Evolutionary conservation across 495 filamentous ascomycete genomes (phyloP), one percentile per base, ranked within the genome.

Genomic region (Aspergillus ostianus): DNA sequence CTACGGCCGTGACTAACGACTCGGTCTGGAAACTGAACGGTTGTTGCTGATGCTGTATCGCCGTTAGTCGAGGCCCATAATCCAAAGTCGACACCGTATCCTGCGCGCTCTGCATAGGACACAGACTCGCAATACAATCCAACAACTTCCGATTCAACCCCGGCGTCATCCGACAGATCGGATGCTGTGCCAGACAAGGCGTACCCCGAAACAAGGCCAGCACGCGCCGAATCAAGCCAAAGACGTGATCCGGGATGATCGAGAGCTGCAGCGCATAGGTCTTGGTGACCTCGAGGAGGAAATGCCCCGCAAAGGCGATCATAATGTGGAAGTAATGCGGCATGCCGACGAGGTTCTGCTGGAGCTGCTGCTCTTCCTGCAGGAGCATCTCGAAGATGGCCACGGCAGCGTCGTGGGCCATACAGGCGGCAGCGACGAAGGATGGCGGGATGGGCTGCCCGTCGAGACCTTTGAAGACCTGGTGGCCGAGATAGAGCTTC

Each of bases 311-410:
- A 53, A 77, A 79, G 0, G 77, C 74, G 52, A 79, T 76, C 77
- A 79, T 81, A 48, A 73, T 73, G 56, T 79, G 73, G 55, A 78
- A 73, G 53, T 81, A 81, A 54, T 76, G 75, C 2, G 78, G 77
- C 57, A 78, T 74, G 15, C 76, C 78, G 18, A 77, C 67, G 1
- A 79, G 68, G 18, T 66, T 68, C 18, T 63, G 58, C 48, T 69
- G 70, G 12, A 81, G 68, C 51, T 78, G 69, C 1, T 56, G 36
- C 30, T 79, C 74, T 15, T 68, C 59, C 29, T 32, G 29, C 0
- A 79, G 66, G n/a, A 81, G 68, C 58, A 76, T 68, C 29, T 76
- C 68, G 19, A 79, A 67, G 27, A 77, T 78, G 8, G 73, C 61
- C 0, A 73, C 68, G 6, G 77, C 78, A 0, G 75, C 70, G 15